Evolutionary conservation across 805 yeast genomes (phyloP), one percentile per base, ranked within the genome.

Genomic region (Torulaspora gathmanii): DNA sequence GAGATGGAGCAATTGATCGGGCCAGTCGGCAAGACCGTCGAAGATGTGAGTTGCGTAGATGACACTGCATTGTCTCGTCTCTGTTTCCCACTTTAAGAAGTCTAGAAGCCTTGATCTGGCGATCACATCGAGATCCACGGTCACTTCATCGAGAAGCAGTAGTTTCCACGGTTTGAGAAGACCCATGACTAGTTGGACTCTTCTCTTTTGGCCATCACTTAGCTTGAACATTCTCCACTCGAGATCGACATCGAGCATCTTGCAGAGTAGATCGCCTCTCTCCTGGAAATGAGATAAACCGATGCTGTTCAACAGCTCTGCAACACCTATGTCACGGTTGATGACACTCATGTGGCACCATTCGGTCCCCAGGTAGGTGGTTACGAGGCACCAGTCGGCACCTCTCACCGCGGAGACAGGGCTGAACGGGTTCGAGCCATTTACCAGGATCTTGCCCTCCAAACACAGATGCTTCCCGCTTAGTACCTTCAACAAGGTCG

Each of bases 21-120:
- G 95, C 96, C 98, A 93, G 37, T 74, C 72, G 11, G 87, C 88
- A 46, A 93, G 74, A 0, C 99, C 99, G 58, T 93, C 99, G 64
- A 93, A 93, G 38, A 93, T 93, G 60, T 93, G 99, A 0, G 99
- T 93, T 2, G 98, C 93, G 61, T 93, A 93, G 3, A 91, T 80
- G 29, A 93, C 86, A 38, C 89, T 80, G 49, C 95, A 81, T 15
- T 74, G 67, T 47, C 98, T 73, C 0, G 69, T 60, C 39, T 69
- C 70, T 4, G 96, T 87, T 62, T 93, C 99, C n/a, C 67, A 59
- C 52, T 74, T 75, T 55, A 93, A 70, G 61, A 86, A 93, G 1
- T 73, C 70, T 50, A 93, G 69, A 40, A 93, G 69, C 44, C 87
- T 73, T 27, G 81, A 78, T 55, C 99, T 74, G 2, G 90, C 98